Evolutionary conservation across 208 protist species (phyloP), one percentile per base, ranked within the genome.

Genomic region (Leptomonas pyrrhocoris): DNA sequence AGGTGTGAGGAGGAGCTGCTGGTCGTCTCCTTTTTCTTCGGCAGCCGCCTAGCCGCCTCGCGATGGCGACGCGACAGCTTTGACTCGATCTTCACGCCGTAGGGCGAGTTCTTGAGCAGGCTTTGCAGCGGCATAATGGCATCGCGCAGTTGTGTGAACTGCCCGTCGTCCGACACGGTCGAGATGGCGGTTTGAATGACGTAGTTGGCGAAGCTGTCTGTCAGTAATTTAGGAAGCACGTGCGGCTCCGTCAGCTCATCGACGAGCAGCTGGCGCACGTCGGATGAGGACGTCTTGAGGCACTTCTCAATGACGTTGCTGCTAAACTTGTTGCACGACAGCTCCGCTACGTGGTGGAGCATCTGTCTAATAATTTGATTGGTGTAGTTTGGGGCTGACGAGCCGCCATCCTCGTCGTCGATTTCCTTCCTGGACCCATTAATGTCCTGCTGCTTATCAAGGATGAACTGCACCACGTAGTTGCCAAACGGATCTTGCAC

Each of bases 221-320:
- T 97, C 30, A 99, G 79, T 13, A 99, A 77, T 61, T 94, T 90
- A 8, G 85, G 83, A 31, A 98, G 79, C 55, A 88, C 95, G 62
- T 85, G 82, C 34, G 81, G 84, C 50, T 98, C 95, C 12, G 95
- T 94, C 23, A 99, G 78, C 72, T 99, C 97, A 58, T 98, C 90
- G 28, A 99, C 86, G n/a, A 99, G 69, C 19, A 92, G 66, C 40
- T 94, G 87, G 27, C 93, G 80, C 34, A 97, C 90, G 18, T 90
- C 92, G 0, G 84, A 63, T 34, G 92, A 87, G 9, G 90, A 86
- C 21, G 91, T 90, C 65, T 97, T 95, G 25, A 99, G 74, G 77
- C 97, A 99, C 84, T 99, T 99, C 80, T 99, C 98, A 55, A 99
- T 96, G 2, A 99, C 98, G 63, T 99, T 99, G 40, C 97, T 99